A percentile compares a stretch with the other conserved stretches of the same genome.
phyloP scores from a whole-genome alignment of 164 flowering plant species.

The Chloranthus sessilifolius region DNA sequence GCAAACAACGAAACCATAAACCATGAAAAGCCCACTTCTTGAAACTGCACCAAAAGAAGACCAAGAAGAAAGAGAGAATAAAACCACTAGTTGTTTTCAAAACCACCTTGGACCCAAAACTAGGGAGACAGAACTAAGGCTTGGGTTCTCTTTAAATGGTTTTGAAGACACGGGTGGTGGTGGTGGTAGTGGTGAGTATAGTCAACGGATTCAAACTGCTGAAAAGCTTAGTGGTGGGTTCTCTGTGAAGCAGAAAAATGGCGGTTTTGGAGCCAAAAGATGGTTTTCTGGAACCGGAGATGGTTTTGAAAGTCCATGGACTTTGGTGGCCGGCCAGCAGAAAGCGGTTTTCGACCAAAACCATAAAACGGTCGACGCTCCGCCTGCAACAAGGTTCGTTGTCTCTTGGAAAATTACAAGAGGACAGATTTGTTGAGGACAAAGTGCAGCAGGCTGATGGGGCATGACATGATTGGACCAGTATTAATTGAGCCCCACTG shows the following conservation, averaged over 20 bases:
- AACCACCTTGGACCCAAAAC: conserved; percentile 16
- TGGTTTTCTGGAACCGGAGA: conserved; percentile 9
- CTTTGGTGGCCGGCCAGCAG: too few species aligned
- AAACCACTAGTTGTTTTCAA: neutral
- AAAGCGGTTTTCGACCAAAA: conserved; percentile 8
- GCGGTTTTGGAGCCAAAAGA: conserved; percentile 10
- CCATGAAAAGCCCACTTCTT: conserved; percentile 6
- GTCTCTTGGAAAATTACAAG: too few species aligned
- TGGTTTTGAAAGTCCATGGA: conserved; percentile 3
- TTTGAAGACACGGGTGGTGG: neutral
- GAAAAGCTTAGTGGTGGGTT: neutral
- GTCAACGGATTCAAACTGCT: neutral
- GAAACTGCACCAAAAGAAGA: conserved; percentile 6
- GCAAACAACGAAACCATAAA: neutral
- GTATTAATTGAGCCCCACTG: too few species aligned
- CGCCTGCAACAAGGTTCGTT: conserved; percentile 4
- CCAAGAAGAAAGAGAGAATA: conserved; percentile 5
- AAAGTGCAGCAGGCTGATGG: too few species aligned
- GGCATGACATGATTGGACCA: too few species aligned
- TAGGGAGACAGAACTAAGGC: conserved; percentile 16
- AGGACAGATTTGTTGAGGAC: too few species aligned
- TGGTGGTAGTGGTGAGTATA: neutral
- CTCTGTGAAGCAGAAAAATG: conserved; percentile 3
- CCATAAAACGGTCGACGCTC: neutral
- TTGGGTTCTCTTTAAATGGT: conserved; percentile 9